Evolutionary conservation across 1,139 yeast species (phyloP).

Genomic region (Sugiyamaella castrensis): DNA sequence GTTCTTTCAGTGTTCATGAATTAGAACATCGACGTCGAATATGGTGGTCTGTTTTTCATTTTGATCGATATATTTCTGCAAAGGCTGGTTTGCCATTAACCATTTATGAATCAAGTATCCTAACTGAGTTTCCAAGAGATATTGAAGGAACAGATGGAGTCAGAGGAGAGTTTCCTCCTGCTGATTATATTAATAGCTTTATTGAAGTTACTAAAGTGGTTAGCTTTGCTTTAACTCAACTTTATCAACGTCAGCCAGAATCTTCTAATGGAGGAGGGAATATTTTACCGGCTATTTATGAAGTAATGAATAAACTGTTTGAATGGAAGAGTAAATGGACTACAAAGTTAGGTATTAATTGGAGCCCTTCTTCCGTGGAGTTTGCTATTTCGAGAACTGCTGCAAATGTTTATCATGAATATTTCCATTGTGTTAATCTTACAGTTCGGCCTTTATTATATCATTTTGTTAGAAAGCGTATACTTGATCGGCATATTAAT

Average conservation of each 20-base stretch:
- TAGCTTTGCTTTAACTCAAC: slow-evolving; percentile 65
- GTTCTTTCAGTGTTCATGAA: slow-evolving; percentile 19
- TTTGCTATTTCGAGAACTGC: slow-evolving; percentile 55
- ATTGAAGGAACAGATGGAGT: slow-evolving; percentile 34
- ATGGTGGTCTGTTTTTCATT: slow-evolving; percentile 93
- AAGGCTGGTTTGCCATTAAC: slow-evolving; percentile 83
- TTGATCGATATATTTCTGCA: slow-evolving; percentile 79
- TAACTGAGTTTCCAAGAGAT: slow-evolving; percentile 72
- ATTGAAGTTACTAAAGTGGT: slow-evolving; percentile 79
- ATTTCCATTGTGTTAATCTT: slow-evolving; percentile 78
- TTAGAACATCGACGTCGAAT: slow-evolving; percentile 75
- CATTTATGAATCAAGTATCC: slow-evolving; percentile 73
- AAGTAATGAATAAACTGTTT: slow-evolving; percentile 60
- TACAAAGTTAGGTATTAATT: slow-evolving; percentile 14
- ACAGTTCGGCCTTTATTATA: slow-evolving; percentile 79
- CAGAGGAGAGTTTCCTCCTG: slow-evolving; percentile 69
- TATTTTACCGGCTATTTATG: slow-evolving; percentile 16
- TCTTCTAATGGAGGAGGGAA: slow-evolving; percentile 10
- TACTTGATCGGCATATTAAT: slow-evolving; percentile 50
- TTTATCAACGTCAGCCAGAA: slow-evolving; percentile 75
- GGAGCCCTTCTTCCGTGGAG: slow-evolving; percentile 13
- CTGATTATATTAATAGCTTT: slow-evolving; percentile 74
- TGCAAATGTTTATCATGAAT: slow-evolving; percentile 80
- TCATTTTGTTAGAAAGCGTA: slow-evolving; percentile 71
- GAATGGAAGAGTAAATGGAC: slow-evolving; percentile 58